Percentiles rank a stretch among this genome's conserved stretches.
phyloP scores from a whole-genome alignment of 768 basidiomycete species.

The Psilocybe cyanescens region DNA sequence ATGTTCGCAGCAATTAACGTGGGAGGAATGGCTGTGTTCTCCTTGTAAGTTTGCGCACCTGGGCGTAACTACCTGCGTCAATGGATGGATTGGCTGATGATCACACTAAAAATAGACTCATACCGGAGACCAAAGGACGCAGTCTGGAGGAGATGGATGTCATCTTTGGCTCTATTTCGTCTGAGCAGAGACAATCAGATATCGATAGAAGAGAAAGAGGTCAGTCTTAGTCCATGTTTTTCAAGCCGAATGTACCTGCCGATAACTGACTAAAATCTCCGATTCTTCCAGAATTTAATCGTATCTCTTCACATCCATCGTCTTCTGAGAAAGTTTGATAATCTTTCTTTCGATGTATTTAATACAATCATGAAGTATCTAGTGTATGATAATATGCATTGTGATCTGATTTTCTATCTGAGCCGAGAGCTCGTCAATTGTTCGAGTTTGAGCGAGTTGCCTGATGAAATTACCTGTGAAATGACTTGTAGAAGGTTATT shows the following conservation, averaged over 20 bases:
- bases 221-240: neutral
- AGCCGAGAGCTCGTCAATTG: no score
- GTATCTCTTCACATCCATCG: conserved; percentile 8
- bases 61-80: no score
- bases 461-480: no score
- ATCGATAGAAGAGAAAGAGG: conserved; percentile 47
- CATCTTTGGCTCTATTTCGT: conserved; percentile 58
- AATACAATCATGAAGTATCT: no score
- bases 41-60: conserved; percentile 47
- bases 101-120: conserved; percentile 36
- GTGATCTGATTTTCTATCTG: no score
- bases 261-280: neutral
- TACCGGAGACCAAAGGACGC: conserved; percentile 67
- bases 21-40: conserved; percentile 68
- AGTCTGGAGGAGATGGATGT: conserved; percentile 59
- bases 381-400: no score
- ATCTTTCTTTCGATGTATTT: neutral
- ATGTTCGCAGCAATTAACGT: conserved; percentile 80
- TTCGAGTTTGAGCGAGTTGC: no score
- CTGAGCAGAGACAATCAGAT: conserved; percentile 54
- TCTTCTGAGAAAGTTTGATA: conserved; percentile 13
- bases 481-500: no score
- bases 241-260: neutral
- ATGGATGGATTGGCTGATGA: neutral
- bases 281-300: conserved; percentile 10